Percentiles rank a stretch among this genome's conserved stretches.
phyloP scores from a whole-genome alignment of 169 alveolate species.

The Eimeria tenella region DNA sequence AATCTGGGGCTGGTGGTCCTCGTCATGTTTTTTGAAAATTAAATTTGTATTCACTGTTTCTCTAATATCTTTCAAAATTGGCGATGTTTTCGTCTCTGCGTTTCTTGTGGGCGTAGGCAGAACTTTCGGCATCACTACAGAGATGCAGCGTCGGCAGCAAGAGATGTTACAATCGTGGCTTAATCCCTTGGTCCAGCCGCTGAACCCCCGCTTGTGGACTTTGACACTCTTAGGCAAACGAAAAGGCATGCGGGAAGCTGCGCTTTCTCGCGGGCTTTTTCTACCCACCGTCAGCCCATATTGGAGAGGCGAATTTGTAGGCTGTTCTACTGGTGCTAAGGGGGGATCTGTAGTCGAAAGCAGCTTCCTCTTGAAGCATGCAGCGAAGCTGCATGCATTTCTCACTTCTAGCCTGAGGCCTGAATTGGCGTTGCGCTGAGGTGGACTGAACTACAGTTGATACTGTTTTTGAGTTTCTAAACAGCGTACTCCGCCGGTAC shows the following conservation, averaged over 20 bases:
- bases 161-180: background rate
- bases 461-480: no score
- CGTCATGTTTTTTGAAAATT: no score
- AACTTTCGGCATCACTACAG: background rate
- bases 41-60: no score
- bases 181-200: background rate
- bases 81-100: background rate
- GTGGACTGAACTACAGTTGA: background rate
- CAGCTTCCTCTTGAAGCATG: slow-evolving; percentile 20
- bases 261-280: slow-evolving; percentile 13
- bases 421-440: slow-evolving; percentile 43
- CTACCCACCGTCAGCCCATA: slow-evolving; percentile 24
- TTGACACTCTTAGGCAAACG: background rate
- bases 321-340: background rate
- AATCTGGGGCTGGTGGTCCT: no score
- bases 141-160: slow-evolving; percentile 43
- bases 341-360: background rate
- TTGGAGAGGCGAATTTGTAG: slow-evolving; percentile 32
- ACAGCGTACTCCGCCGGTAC: no score
- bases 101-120: background rate
- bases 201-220: background rate
- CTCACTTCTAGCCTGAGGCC: slow-evolving; percentile 16
- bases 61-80: no score
- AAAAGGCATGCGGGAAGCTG: background rate
- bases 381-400: slow-evolving; percentile 43